Conservation (phyloP, 2,329 filamentous ascomycete genomes). For the Colletotrichum cereale region DNA sequence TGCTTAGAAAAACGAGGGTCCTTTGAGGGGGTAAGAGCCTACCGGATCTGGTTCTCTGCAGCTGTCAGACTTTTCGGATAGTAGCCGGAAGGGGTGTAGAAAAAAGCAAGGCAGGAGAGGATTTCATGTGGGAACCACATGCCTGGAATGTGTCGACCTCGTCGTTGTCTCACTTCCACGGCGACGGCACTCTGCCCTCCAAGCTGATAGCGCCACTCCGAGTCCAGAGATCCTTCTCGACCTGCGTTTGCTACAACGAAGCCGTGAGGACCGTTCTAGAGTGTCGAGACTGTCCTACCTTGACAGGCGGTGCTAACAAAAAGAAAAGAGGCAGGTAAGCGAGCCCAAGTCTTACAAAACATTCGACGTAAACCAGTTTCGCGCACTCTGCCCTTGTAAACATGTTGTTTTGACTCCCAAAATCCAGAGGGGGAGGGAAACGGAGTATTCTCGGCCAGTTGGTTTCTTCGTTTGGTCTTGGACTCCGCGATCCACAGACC, state of each 20-base stretch:
- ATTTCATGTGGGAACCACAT: conserved; percentile 30
- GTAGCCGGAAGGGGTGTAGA: conserved; percentile 12
- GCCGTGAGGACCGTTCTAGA: conserved; percentile 20
- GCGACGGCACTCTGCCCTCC: conserved; percentile 23
- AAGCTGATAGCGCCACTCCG: conserved; percentile 24
- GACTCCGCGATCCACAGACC: not conserved
- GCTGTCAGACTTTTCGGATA: conserved; percentile 14
- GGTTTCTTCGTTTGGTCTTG: not conserved
- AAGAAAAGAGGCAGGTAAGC: conserved; percentile 1
- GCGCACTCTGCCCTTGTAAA: not conserved
- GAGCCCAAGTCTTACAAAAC: conserved; percentile 11
- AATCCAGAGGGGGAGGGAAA: not conserved
- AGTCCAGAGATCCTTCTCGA: conserved; percentile 16
- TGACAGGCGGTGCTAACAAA: not conserved
- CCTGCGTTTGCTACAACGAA: conserved; percentile 4
- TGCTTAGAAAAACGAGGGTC: not conserved
- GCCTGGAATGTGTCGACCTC: conserved; percentile 32
- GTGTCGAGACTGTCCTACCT: not conserved
- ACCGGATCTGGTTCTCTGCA: conserved; percentile 1
- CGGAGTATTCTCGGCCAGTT: not conserved
- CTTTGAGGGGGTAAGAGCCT: not conserved
- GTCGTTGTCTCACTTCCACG: conserved; percentile 36
- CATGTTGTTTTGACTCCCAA: not conserved
- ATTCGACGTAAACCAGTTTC: not conserved
- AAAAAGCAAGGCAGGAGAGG: conserved; percentile 25